phyloP scores from a whole-genome alignment of 805 yeast genomes.

The Ogataea chonburiensis region DNA sequence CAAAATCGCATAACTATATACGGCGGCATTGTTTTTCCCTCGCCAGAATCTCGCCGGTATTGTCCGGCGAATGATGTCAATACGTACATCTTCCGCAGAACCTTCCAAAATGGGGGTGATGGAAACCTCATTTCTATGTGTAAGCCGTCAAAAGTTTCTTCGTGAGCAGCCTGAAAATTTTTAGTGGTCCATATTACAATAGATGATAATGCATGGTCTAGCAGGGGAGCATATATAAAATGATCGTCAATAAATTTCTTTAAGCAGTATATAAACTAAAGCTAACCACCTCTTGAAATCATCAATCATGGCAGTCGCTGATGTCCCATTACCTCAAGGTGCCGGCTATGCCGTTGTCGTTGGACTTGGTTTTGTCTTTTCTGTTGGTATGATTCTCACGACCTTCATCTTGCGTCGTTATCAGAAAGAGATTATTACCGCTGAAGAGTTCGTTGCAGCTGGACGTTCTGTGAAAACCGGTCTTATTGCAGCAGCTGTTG shows the following conservation, averaged over 20 bases:
- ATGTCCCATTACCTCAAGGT: constrained; percentile 51
- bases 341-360: constrained; percentile 87
- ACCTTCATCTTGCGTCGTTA: constrained; percentile 72
- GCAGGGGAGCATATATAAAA: not conserved
- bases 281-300: not conserved
- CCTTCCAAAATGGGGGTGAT: not conserved
- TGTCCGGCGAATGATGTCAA: too few relatives aligned
- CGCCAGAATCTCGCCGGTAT: not conserved
- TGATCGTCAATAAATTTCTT: constrained; percentile 1
- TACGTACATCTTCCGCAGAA: not conserved
- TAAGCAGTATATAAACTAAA: not conserved
- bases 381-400: constrained; percentile 69
- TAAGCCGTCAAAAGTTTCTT: too few relatives aligned
- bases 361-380: constrained; percentile 79
- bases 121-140: too few relatives aligned
- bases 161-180: constrained; percentile 1
- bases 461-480: constrained; percentile 87
- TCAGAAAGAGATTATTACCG: constrained; percentile 82
- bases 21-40: too few relatives aligned
- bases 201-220: not conserved
- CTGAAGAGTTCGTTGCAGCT: constrained; percentile 93
- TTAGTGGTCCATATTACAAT: constrained; percentile 1
- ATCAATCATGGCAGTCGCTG: constrained; percentile 11
- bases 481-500: constrained; percentile 85
- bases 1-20: too few relatives aligned